Base-by-base conservation (phyloP, 2,329 filamentous ascomycete genomes). In the Nigrospora oryzae region DNA sequence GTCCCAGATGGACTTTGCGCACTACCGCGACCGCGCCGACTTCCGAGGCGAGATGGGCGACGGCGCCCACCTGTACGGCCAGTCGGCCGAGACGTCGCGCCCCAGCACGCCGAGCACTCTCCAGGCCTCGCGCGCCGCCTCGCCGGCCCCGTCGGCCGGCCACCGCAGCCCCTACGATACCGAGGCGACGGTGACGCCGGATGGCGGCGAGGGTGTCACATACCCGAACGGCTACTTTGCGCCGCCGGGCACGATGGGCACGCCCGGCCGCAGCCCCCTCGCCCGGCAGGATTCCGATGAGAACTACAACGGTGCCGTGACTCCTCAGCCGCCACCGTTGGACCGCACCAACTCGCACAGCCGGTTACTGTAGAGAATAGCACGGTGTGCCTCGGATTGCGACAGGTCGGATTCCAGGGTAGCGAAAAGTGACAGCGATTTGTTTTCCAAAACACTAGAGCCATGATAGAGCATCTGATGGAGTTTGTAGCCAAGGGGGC, bases 1-100 rank as follows among this genome's bases (percentile, higher is more conserved):
- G 55, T 75, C 77, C 46, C 81, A 89, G 40, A 82, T 95, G 64
- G 87, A 94, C 61, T 95, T 91, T 60, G 81, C 86, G 47, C 89
- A 88, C 65, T 96, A 81, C 74, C 95, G 93, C 64, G 82, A 95
- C 63, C 77, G 87, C 2, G 78, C 86, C 3, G 90, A 95, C 52
- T 95, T 95, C 65, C 80, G 80, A 1, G 86, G 89, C 15, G 85
- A 90, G 46, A 84, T 89, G 51, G 88, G 87, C 16, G 88, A 85
- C 8, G 49, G 45, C 11, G 84, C 84, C 17, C 76, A 77, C n/a
- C 68, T 82, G 6, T 82, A 77, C 49, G 82, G 81, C 4, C 69
- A 65, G 14, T 61, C 73, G 4, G 81, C 84, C 47, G 65, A 44
- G 15, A 19, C 78, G 2, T 63, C 73, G 17, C 70, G 81, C 1